phyloP scores from a whole-genome alignment of 2,329 filamentous ascomycete species.

The Graphilbum sp. region DNA sequence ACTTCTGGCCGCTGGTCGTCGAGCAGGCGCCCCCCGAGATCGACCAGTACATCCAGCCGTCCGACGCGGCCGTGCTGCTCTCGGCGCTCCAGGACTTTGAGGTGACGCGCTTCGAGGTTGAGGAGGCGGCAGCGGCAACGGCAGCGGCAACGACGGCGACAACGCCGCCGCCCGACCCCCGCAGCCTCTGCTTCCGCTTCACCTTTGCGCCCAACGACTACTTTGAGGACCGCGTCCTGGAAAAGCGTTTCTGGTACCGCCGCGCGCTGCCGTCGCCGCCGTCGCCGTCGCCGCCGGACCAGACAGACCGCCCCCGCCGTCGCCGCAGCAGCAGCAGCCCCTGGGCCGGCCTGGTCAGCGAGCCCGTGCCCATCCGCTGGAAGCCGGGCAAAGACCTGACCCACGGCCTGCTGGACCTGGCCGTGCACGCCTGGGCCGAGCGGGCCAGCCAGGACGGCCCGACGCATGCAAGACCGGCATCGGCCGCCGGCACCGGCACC shows the following conservation, averaged over 20 bases:
- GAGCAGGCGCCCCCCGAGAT: constrained; percentile 75
- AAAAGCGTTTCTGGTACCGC: constrained; percentile 88
- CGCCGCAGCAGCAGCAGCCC: no score
- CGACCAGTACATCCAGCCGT: constrained; percentile 73
- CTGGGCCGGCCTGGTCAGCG: constrained; percentile 66
- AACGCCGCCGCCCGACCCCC: constrained; percentile 62
- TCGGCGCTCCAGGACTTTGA: constrained; percentile 49
- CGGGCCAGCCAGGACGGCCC: constrained; percentile 19
- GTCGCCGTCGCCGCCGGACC: not conserved
- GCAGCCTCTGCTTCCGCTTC: constrained; percentile 62
- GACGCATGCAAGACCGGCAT: no score
- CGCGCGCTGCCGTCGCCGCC: not conserved
- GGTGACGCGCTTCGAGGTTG: constrained; percentile 69
- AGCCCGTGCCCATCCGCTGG: constrained; percentile 80
- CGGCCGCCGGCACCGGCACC: no score
- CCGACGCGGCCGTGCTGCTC: constrained; percentile 59
- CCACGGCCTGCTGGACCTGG: constrained; percentile 59
- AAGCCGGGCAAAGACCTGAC: constrained; percentile 76
- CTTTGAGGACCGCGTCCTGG: constrained; percentile 61
- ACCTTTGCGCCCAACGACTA: constrained; percentile 68
- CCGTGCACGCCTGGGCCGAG: constrained; percentile 51
- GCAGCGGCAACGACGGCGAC: no score
- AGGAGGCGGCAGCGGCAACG: constrained; percentile 29
- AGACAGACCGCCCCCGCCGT: constrained; percentile 29
- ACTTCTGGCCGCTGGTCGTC: constrained; percentile 92